Conservation (phyloP, 2,329 filamentous ascomycete species). For the Colletotrichum trifolii region DNA sequence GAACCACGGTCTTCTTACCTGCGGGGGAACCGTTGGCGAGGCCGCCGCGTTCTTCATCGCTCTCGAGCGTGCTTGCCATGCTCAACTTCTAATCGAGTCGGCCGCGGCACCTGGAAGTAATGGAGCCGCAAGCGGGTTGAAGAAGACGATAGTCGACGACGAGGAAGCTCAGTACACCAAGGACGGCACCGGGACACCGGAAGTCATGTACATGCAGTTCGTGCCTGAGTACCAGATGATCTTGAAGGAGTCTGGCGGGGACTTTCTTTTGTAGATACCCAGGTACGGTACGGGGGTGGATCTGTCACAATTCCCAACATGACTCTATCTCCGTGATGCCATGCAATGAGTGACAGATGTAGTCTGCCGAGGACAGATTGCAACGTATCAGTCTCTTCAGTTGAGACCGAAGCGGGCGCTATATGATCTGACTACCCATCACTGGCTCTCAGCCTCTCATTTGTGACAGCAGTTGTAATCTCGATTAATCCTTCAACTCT, state of each 20-base stretch:
- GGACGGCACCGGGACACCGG: slow-evolving; percentile 40
- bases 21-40: slow-evolving; percentile 76
- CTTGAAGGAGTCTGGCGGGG: slow-evolving; percentile 44
- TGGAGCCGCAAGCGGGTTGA: slow-evolving; percentile 39
- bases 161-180: slow-evolving; percentile 52
- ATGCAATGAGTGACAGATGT: no score
- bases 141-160: slow-evolving; percentile 52
- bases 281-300: no score
- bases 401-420: no score
- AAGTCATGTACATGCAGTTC: slow-evolving; percentile 50
- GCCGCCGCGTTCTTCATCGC: slow-evolving; percentile 75
- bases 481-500: no score
- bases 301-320: no score
- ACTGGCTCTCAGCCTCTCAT: no score
- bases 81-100: slow-evolving; percentile 75
- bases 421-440: no score
- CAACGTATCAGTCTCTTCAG: no score
- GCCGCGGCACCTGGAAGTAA: slow-evolving; percentile 49
- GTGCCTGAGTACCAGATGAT: slow-evolving; percentile 46
- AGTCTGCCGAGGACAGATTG: no score
- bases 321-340: no score
- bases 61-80: slow-evolving; percentile 74
- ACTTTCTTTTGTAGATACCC: slow-evolving; percentile 42
- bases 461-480: no score
- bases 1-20: slow-evolving; percentile 77